Evolutionary conservation across 345 rosid species (phyloP), one percentile per base, ranked within the genome.

Genomic region (Pseudoturritis turrita): DNA sequence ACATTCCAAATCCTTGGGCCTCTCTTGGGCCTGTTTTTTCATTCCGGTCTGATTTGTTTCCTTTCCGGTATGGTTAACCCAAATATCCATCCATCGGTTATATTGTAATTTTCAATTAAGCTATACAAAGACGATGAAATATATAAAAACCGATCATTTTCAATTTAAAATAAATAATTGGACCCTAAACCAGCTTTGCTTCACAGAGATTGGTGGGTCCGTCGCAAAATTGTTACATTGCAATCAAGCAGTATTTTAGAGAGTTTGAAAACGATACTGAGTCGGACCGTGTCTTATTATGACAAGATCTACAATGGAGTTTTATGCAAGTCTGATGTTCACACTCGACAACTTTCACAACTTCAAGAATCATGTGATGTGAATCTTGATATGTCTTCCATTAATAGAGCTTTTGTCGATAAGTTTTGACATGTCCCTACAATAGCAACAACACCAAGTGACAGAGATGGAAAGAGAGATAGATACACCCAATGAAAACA

Each of bases 361-460:
- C 10, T 73, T 45, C 59, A 46, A 65, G 59, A 40, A 49, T 23
- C 78, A 75, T 75, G 69, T 68, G 78, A 67, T 74, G 33, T 61
- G 70, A 60, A 61, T 75, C 64, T 51, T 52, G 45, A 53, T 57
- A 46, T 75, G 69, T 75, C 57, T 68, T 74, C 56, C 26, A 49
- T 29, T 66, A 39, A 18, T 74, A 9, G 39, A 74, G 54, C 31
- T 74, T 50, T 66, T 73, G 77, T 73, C 77, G 26, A 63, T 45
- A 54, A 36, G 50, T 73, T 55, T 35, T 35, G 28, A 40, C 58
- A 31, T 59, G 78, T 74, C 73, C 68, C 73, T 59, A 67, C 78
- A 65, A 65, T 50, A 74, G 50, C 55, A 74, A 66, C 61, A 57
- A 56, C 65, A 73, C 71, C 33, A 43, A 25, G 59, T 46, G 71